These are phyloP conservation scores for Talaromyces albobiverticillius DNA, from an alignment of 2,329 filamentous ascomycete genomes.

Conservation along the genomic window DNA sequence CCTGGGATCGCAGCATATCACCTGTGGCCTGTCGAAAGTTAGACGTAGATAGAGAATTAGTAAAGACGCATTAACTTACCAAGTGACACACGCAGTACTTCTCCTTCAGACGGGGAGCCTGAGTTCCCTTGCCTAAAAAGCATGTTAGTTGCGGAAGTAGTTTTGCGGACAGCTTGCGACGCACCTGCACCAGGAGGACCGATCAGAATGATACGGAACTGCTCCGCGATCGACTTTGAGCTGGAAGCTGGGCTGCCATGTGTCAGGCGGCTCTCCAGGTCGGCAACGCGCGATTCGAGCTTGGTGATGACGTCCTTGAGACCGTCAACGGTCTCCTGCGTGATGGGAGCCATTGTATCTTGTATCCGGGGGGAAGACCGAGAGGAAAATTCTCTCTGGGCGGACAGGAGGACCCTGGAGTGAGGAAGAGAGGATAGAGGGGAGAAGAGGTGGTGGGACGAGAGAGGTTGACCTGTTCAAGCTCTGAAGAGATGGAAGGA, in stretches of 20 bases:
- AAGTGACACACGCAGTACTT: conserved; percentile 96
- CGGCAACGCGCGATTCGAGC: conserved; percentile 81
- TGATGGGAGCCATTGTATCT: conserved; percentile 76
- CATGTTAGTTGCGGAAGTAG: background rate
- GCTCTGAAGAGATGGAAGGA: no score
- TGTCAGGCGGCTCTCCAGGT: conserved; percentile 72
- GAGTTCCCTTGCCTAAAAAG: conserved; percentile 86
- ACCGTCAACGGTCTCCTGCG: conserved; percentile 74
- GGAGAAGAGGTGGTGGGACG: no score
- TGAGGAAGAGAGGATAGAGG: no score
- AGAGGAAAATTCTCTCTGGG: no score
- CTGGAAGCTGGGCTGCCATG: conserved; percentile 50
- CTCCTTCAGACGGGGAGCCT: conserved; percentile 97
- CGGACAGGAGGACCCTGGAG: no score
- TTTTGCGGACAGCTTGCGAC: conserved; percentile 13
- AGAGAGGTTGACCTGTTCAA: no score
- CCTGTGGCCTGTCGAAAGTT: conserved; percentile 75
- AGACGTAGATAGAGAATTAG: conserved; percentile 15
- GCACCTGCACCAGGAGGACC: conserved; percentile 94
- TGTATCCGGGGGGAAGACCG: conserved; percentile 15
- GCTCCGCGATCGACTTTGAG: conserved; percentile 53
- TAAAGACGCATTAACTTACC: conserved; percentile 68
- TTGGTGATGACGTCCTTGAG: conserved; percentile 79
- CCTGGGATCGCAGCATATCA: conserved; percentile 98
- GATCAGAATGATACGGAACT: conserved; percentile 95